Base-by-base conservation (phyloP, 495 filamentous ascomycete species). In the Extremus antarcticus region DNA sequence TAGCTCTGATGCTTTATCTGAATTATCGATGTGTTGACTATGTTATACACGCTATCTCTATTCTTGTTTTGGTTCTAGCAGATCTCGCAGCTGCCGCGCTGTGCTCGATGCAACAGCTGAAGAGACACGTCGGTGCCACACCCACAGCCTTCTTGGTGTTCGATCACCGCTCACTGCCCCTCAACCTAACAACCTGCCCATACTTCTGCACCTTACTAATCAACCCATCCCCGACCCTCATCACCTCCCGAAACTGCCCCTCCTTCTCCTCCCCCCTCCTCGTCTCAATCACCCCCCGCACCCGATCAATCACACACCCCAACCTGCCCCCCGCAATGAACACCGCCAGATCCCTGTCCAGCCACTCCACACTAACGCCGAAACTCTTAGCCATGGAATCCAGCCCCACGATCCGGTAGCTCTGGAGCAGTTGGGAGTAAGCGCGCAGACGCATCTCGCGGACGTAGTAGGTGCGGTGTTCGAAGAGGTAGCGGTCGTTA, bases 161-260 rank as follows among this genome's bases (percentile, higher is more conserved):
- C 29, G 13, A 35, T 48, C 23, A 48, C 46, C 52, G 40, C 74
- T 97, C 92, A 68, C 90, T 97, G 22, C 92, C 92, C 57, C 94
- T 79, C 71, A 98, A 77, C 62, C 94, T 78, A 25, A 98, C 92
- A 2, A 91, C 85, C 74, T 98, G 92, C 20, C 92, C 92, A 66
- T 96, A 98, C 74, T 97, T 98, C 74, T 98, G 92, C 50, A 98
- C 76, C 77, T 98, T 98, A 56, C 94, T 98, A 69, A 98, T 95
- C 47, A 98, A 73, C 63, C 91, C 83, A 72, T 98, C 92, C 24
- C 92, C 92, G 65, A 96, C 91, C 76, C 90, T 92, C 48, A 98
- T 88, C 32, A 96, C 88, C 64, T 96, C 92, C 48, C 90, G 82
- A 68, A 97, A 60, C 71, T 98, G 92, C 76, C 94, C 94, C 76